Evolutionary conservation across 2,329 filamentous ascomycete species (phyloP), one percentile per base, ranked within the genome.

Genomic region (Fusarium sp.): DNA sequence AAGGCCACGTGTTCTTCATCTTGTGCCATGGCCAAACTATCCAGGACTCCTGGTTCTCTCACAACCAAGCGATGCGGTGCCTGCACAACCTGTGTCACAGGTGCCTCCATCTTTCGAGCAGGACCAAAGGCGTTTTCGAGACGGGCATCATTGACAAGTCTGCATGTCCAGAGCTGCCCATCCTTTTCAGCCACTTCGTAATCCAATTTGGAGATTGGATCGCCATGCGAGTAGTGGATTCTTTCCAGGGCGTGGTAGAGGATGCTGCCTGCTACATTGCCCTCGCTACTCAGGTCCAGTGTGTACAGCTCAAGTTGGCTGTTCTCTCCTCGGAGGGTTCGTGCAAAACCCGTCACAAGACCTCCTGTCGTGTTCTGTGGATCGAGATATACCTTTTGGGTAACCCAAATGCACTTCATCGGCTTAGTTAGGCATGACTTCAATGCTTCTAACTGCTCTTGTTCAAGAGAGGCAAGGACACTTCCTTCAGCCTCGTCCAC

Each of bases 171-270:
- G 18, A 71, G 69, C 54, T 72, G 66, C 1, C 69, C 69, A 3
- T 72, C 66, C 17, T 66, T 71, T 47, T 71, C 69, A 23, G 69
- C 69, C 33, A 71, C 64, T 31, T 71, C 69, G 6, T 72, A 72
- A 43, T 71, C 69, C 42, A 71, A 6, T 11, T 41, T 70, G 11
- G 69, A 71, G 17, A 71, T 71, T 9, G 69, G 66, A 27, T 72
- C 69, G 7, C 48, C 51, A 10, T 72, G 66, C 1, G 69, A 68
- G 54, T 67, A 68, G n/a, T 72, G 63, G 1, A 55, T 50, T 3
- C 69, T 53, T 20, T 71, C 69, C 54, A 71, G 51, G 21, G 58
- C 66, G 20, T 66, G 69, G 15, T 60, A 51, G 37, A 71, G 51
- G 46, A 70, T 39, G 15, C 63, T 58, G 29, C 56, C 31, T 6